A percentile compares a stretch with the other conserved stretches of the same genome.
These are phyloP conservation scores for Sporothrix euskadiensis DNA, from an alignment of 2,329 filamentous ascomycete genomes.

Conservation along the genomic window DNA sequence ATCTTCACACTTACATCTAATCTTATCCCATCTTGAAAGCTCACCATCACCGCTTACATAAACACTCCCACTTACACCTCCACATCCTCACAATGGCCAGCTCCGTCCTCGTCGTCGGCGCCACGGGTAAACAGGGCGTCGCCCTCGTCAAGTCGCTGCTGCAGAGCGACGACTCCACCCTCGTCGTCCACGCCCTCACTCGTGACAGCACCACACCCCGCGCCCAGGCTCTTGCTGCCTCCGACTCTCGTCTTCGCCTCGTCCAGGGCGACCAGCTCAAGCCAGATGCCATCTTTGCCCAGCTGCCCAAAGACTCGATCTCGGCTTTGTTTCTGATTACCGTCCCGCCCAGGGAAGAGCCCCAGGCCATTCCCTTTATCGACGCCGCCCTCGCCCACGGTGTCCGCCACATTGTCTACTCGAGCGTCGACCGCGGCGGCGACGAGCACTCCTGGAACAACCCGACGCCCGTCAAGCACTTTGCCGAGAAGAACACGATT, in stretches of 20 bases:
- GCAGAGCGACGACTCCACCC: constrained; percentile 1
- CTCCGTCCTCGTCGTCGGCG: constrained; percentile 31
- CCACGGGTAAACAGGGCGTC: constrained; percentile 33
- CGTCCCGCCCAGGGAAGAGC: constrained; percentile 39
- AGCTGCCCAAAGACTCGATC: constrained; percentile 38
- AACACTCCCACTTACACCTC: not conserved
- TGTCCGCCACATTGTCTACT: constrained; percentile 39
- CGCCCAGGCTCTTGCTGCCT: constrained; percentile 43
- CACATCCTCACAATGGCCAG: not conserved
- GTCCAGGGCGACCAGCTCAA: constrained; percentile 41
- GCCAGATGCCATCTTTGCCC: constrained; percentile 41
- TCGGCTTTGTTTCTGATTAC: constrained; percentile 42
- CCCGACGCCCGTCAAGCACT: constrained; percentile 37
- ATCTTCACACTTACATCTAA: not conserved
- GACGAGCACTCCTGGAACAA: constrained; percentile 37
- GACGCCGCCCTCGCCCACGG: constrained; percentile 40
- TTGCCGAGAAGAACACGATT: constrained; percentile 55
- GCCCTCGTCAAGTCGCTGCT: constrained; percentile 30
- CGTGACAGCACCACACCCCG: constrained; percentile 35
- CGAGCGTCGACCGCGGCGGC: constrained; percentile 39
- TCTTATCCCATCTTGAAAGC: not conserved
- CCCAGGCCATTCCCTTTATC: constrained; percentile 42
- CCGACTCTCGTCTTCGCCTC: constrained; percentile 38
- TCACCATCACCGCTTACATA: not conserved
- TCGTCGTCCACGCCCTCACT: constrained; percentile 36